These are phyloP conservation scores for Phialophora expanda DNA, from an alignment of 2,329 filamentous ascomycete species.

Conservation along the genomic window DNA sequence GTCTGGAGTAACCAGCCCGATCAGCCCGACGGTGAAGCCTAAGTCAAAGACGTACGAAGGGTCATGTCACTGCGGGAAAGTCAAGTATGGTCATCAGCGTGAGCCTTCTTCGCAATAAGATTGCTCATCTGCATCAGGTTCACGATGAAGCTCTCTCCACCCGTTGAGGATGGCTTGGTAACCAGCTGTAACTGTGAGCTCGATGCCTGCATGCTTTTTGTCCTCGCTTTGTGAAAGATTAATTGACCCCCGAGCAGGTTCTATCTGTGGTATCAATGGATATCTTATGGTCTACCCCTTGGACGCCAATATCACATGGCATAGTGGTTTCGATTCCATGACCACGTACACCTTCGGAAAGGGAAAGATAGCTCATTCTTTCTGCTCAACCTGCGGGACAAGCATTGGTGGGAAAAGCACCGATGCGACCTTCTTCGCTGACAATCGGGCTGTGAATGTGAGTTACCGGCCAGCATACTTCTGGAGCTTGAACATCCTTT, in stretches of 20 bases:
- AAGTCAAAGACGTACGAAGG: slow-evolving; percentile 38
- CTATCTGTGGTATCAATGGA: slow-evolving; percentile 43
- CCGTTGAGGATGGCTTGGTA: slow-evolving; percentile 36
- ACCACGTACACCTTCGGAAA: slow-evolving; percentile 42
- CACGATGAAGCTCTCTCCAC: slow-evolving; percentile 39
- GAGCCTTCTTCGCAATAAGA: too few species aligned
- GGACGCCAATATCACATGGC: slow-evolving; percentile 38
- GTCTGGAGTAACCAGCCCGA: slow-evolving; percentile 29
- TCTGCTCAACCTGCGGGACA: slow-evolving; percentile 44
- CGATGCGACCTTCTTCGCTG: slow-evolving; percentile 37
- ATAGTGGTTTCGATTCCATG: slow-evolving; percentile 37
- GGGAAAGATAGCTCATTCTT: slow-evolving; percentile 41
- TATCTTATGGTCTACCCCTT: slow-evolving; percentile 43
- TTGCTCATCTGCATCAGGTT: slow-evolving; percentile 29
- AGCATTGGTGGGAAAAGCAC: slow-evolving; percentile 41
- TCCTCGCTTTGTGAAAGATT: neutral
- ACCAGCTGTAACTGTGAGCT: slow-evolving; percentile 38
- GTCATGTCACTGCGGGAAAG: slow-evolving; percentile 37
- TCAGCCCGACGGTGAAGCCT: slow-evolving; percentile 35
- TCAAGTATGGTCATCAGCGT: slow-evolving; percentile 25
- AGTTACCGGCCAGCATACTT: slow-evolving; percentile 5
- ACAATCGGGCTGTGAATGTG: slow-evolving; percentile 44
- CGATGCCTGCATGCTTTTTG: neutral
- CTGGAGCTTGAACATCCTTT: neutral
- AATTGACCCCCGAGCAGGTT: slow-evolving; percentile 34